Percentiles rank a stretch among this genome's conserved stretches.
Conservation (phyloP, 345 rosid genomes). For the Brassica incana region DNA sequence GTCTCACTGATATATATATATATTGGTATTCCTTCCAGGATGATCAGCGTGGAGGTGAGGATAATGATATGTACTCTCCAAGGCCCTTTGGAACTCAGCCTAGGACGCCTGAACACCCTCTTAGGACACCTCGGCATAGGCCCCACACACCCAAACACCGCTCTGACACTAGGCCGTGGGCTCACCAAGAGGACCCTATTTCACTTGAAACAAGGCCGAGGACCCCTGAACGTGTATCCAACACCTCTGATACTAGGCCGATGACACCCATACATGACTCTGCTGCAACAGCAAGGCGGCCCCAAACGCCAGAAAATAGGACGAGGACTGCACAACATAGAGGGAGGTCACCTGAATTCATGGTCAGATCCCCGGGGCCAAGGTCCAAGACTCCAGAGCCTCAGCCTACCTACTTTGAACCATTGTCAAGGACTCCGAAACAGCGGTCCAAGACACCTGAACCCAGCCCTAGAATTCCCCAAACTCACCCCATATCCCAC, state of each 20-base stretch:
- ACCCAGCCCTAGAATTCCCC: slow-evolving; percentile 29
- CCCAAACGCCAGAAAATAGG: slow-evolving; percentile 35
- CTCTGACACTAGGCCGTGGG: slow-evolving; percentile 20
- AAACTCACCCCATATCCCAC: slow-evolving; percentile 27
- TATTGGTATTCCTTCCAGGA: slow-evolving; percentile 1
- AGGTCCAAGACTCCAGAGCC: slow-evolving; percentile 42
- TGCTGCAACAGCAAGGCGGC: slow-evolving; percentile 22
- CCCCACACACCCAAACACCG: slow-evolving; percentile 30
- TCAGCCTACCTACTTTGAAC: slow-evolving; percentile 32
- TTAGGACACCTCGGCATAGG: slow-evolving; percentile 31
- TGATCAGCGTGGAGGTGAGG: slow-evolving; percentile 15
- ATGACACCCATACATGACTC: slow-evolving; percentile 25
- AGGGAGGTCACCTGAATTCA: slow-evolving; percentile 36
- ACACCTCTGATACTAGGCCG: not conserved
- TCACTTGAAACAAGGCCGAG: slow-evolving; percentile 13
- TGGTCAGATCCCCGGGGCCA: slow-evolving; percentile 21
- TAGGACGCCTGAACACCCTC: slow-evolving; percentile 38
- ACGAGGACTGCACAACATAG: slow-evolving; percentile 18
- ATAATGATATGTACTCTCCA: slow-evolving; percentile 33
- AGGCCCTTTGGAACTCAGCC: slow-evolving; percentile 29
- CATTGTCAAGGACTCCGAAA: slow-evolving; percentile 22
- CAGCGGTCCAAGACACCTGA: slow-evolving; percentile 33
- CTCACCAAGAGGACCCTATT: not conserved
- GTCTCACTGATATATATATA: not conserved
- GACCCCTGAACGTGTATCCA: not conserved